Conservation (phyloP, 768 basidiomycete species). For the Leccinum uliginosum region DNA sequence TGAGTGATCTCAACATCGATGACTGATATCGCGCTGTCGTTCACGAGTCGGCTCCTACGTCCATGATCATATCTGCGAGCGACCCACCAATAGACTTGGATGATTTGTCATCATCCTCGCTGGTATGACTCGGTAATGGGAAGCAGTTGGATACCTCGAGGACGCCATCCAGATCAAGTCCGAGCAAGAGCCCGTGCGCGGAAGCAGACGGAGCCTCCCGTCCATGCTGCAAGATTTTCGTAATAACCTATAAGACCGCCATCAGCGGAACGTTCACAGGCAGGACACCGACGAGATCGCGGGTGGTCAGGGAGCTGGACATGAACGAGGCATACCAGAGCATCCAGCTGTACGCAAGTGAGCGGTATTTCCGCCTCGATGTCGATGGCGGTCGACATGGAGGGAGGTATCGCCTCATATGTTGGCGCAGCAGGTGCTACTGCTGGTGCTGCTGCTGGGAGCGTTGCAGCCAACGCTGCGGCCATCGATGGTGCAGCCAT, state of each 20-base stretch:
- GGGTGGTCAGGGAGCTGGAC: neutral
- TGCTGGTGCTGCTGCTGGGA: constrained; percentile 57
- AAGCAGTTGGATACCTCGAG: constrained; percentile 92
- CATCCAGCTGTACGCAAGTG: constrained; percentile 78
- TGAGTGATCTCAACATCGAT: constrained; percentile 80
- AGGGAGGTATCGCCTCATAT: constrained; percentile 85
- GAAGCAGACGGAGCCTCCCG: constrained; percentile 70
- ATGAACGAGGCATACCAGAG: constrained; percentile 55
- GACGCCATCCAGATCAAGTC: constrained; percentile 86
- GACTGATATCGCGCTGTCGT: constrained; percentile 71
- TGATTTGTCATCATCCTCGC: constrained; percentile 81
- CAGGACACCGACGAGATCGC: constrained; percentile 4
- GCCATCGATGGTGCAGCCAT: constrained; percentile 87
- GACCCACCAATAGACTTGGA: constrained; percentile 66
- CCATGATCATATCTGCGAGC: constrained; percentile 4
- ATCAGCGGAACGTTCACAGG: constrained; percentile 12
- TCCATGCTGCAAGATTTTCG: constrained; percentile 92
- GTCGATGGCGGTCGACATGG: constrained; percentile 91
- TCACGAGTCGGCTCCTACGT: constrained; percentile 1
- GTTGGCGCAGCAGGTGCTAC: constrained; percentile 60
- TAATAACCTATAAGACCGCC: constrained; percentile 60
- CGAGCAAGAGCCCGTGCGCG: constrained; percentile 81
- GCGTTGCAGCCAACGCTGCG: constrained; percentile 81
- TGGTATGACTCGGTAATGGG: constrained; percentile 66
- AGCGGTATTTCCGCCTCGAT: constrained; percentile 87